phyloP scores from a whole-genome alignment of 2,329 filamentous ascomycete genomes.

The Exophiala lecanii-corni region DNA sequence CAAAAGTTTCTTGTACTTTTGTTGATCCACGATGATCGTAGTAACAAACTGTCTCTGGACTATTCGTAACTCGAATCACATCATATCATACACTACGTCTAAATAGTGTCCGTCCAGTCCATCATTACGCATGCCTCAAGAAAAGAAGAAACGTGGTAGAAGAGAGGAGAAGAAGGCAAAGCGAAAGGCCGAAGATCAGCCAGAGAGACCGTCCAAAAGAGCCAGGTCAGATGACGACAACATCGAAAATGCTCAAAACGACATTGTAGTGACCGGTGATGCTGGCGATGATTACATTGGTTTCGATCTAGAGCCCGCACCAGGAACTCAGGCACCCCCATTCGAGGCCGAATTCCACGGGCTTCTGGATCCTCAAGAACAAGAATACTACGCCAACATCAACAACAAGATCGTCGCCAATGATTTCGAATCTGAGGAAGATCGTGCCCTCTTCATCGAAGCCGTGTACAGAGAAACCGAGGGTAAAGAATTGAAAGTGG shows the following conservation, averaged over 20 bases:
- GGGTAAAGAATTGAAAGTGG: slow-evolving; percentile 93
- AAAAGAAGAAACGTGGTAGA: slow-evolving; percentile 45
- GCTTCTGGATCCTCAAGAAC: slow-evolving; percentile 85
- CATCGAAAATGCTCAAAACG: slow-evolving; percentile 22
- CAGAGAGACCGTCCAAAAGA: slow-evolving; percentile 36
- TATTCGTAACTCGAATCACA: too few relatives aligned
- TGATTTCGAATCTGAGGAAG: slow-evolving; percentile 73
- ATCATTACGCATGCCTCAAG: slow-evolving; percentile 49
- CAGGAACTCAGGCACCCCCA: slow-evolving; percentile 16
- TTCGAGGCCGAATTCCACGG: slow-evolving; percentile 78
- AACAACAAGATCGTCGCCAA: slow-evolving; percentile 88
- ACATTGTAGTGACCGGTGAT: slow-evolving; percentile 18
- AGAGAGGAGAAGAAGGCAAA: slow-evolving; percentile 35
- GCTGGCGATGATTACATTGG: slow-evolving; percentile 38
- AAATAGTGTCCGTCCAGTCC: too few relatives aligned
- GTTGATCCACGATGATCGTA: too few relatives aligned
- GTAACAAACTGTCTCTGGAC: too few relatives aligned
- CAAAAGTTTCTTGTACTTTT: too few relatives aligned
- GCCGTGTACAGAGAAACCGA: slow-evolving; percentile 82
- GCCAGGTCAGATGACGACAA: slow-evolving; percentile 31
- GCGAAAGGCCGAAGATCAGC: slow-evolving; percentile 33
- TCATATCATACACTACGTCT: too few relatives aligned
- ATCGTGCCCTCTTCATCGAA: slow-evolving; percentile 65
- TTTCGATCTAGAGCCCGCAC: slow-evolving; percentile 27
- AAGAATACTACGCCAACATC: slow-evolving; percentile 89